A percentile compares a stretch with the other conserved stretches of the same genome.
These are phyloP conservation scores for Globisporangium spinosum DNA, from an alignment of 352 stramenopile genomes.

Conservation along the genomic window DNA sequence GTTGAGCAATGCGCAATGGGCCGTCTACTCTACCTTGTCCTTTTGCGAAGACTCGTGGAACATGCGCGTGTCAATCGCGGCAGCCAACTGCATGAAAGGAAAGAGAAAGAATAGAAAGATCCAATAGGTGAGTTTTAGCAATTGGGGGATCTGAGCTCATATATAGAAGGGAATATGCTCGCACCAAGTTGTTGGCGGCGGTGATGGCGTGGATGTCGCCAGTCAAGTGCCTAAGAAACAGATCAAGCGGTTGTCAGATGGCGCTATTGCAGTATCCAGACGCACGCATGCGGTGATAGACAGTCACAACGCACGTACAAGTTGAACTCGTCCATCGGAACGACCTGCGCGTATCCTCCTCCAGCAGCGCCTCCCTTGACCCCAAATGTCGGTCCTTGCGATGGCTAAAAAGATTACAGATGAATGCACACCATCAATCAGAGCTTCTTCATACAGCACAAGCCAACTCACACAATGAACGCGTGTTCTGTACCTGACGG, in stretches of 20 bases:
- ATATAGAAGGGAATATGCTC: neutral
- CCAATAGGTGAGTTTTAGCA: neutral
- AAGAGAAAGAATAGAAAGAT: neutral
- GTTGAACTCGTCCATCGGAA: constrained; percentile 98
- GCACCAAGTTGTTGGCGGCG: constrained; percentile 95
- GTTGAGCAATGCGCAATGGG: neutral
- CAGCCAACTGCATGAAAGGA: constrained; percentile 69
- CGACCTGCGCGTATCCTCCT: constrained; percentile 92
- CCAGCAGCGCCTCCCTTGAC: constrained; percentile 92
- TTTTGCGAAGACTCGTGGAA: constrained; percentile 93
- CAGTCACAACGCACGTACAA: constrained; percentile 46
- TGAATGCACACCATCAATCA: constrained; percentile 21
- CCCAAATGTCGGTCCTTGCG: constrained; percentile 97
- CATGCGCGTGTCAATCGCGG: constrained; percentile 97
- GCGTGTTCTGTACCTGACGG: constrained; percentile 73
- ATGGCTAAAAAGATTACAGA: constrained; percentile 64
- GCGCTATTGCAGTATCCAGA: neutral
- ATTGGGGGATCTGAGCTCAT: neutral
- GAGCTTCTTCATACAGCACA: neutral
- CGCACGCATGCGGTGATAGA: constrained; percentile 7
- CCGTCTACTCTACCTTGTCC: constrained; percentile 33
- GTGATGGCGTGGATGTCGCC: constrained; percentile 99
- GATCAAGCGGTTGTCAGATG: neutral
- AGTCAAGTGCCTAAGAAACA: constrained; percentile 87
- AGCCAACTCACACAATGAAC: constrained; percentile 23